A percentile compares a stretch with the other conserved stretches of the same genome.
Conservation (phyloP, 257 asterid species). For the Fraxinus anomala region DNA sequence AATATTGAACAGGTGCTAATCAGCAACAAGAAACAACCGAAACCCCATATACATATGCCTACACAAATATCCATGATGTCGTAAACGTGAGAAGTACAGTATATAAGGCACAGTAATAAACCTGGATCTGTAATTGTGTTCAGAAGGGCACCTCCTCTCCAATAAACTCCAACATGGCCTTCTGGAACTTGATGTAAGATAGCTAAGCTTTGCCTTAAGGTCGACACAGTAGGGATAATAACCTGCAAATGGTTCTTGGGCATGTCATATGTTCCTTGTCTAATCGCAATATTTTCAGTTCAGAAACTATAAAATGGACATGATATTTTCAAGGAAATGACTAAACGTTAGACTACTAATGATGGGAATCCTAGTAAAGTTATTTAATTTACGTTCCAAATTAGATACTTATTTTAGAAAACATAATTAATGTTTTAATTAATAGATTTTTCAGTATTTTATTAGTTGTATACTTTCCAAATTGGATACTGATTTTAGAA, state of each 20-base stretch:
- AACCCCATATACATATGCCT: not conserved
- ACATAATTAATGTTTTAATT: too few species aligned
- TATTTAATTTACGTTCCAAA: too few species aligned
- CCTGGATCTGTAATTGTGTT: slow-evolving; percentile 81
- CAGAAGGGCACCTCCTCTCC: slow-evolving; percentile 99
- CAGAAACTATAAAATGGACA: not conserved
- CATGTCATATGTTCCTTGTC: slow-evolving; percentile 21
- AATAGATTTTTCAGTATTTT: too few species aligned
- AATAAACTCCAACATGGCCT: slow-evolving; percentile 97
- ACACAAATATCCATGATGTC: not conserved
- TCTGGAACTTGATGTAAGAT: slow-evolving; percentile 96
- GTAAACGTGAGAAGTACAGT: not conserved
- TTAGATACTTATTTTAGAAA: too few species aligned
- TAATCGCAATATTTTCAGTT: not conserved
- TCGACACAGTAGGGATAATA: slow-evolving; percentile 55
- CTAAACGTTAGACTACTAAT: slow-evolving; percentile 4
- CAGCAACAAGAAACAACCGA: slow-evolving; percentile 2
- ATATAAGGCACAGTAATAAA: slow-evolving; percentile 23
- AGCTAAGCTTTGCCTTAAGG: slow-evolving; percentile 51
- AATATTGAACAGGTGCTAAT: slow-evolving; percentile 32
- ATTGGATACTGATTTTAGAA: too few species aligned
- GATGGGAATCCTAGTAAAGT: too few species aligned
- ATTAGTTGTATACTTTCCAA: too few species aligned
- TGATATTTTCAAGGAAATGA: not conserved
- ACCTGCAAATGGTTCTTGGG: slow-evolving; percentile 47